phyloP scores from a whole-genome alignment of 2,329 filamentous ascomycete species.

The Aureobasidium sp. region DNA sequence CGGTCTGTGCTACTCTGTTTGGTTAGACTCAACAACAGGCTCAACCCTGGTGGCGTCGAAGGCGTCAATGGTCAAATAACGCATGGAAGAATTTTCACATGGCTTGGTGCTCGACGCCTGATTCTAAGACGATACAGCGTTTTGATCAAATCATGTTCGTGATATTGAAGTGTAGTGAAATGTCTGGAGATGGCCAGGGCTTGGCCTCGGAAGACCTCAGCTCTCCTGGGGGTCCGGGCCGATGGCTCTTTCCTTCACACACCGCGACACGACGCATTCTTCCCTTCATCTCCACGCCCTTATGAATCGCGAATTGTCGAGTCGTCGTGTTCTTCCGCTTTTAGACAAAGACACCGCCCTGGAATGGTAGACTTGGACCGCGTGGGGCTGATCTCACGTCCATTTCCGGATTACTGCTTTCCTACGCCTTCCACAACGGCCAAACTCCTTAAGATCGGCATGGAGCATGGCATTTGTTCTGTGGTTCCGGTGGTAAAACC shows the following conservation, averaged over 20 bases:
- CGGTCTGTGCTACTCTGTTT: background rate
- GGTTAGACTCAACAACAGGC: background rate
- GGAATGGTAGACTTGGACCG: background rate
- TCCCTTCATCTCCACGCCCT: background rate
- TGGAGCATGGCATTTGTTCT: conserved; percentile 35
- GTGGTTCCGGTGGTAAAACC: too few species aligned
- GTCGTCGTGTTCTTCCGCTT: too few species aligned
- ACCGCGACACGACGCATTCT: background rate
- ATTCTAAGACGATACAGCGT: too few species aligned
- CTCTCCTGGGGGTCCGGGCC: background rate
- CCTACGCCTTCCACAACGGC: background rate
- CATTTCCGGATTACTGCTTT: background rate
- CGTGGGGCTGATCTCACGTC: background rate
- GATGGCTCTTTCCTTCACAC: background rate
- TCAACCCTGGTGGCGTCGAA: background rate
- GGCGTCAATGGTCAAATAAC: background rate
- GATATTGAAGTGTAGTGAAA: background rate
- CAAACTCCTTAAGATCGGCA: background rate
- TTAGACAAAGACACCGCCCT: background rate
- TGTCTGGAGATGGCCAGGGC: background rate
- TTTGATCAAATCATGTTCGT: background rate
- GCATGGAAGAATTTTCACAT: background rate
- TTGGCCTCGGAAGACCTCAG: background rate
- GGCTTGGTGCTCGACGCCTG: background rate
- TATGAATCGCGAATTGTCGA: background rate